These are phyloP conservation scores for Saccharum officinarum DNA, from an alignment of 176 grass and related monocot species.

Conservation along the genomic window DNA sequence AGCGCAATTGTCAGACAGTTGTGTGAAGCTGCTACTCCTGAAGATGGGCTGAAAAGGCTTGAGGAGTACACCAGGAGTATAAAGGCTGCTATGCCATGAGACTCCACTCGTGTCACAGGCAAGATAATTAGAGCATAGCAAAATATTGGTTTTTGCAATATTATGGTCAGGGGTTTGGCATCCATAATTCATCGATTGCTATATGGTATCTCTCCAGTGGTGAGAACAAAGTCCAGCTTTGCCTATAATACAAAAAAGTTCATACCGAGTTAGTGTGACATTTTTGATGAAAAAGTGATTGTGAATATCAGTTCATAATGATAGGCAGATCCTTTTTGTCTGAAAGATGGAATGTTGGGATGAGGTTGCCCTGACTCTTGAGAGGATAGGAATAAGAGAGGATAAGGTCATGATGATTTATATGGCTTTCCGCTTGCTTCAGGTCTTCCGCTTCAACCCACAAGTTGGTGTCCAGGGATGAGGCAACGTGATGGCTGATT, in stretches of 20 bases:
- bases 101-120: background rate
- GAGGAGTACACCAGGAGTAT: constrained; percentile 73
- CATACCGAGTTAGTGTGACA: background rate
- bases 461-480: constrained; percentile 23
- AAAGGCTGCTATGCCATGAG: constrained; percentile 73
- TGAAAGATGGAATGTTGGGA: constrained; percentile 26
- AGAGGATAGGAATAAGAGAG: constrained; percentile 14
- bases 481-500: constrained; percentile 13
- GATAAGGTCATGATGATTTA: constrained; percentile 31
- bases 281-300: background rate
- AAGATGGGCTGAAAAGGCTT: constrained; percentile 73
- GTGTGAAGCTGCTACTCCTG: constrained; percentile 66
- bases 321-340: background rate
- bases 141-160: background rate
- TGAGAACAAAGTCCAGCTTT: background rate
- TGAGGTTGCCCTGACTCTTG: background rate
- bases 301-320: background rate
- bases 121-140: background rate
- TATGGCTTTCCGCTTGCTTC: background rate
- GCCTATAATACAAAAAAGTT: constrained; percentile 6
- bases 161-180: constrained; percentile 7
- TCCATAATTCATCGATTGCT: background rate
- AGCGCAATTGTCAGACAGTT: constrained; percentile 88
- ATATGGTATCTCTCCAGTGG: background rate
- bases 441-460: background rate